phyloP scores from a whole-genome alignment of 768 basidiomycete genomes.

The Auricularia sp. region DNA sequence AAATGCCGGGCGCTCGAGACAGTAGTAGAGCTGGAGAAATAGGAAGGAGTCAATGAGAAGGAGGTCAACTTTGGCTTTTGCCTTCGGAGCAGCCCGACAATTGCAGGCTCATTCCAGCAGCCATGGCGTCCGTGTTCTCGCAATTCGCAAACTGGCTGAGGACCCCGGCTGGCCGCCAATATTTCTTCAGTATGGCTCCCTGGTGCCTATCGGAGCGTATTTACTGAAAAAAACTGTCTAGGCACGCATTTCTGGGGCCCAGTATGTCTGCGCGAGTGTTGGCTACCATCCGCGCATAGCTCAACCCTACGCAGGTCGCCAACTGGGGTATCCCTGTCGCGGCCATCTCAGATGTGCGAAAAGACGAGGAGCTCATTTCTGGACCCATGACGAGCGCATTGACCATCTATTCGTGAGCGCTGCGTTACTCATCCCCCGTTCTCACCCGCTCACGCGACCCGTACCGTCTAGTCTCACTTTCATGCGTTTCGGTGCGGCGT shows the following conservation, averaged over 20 bases:
- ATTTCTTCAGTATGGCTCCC: slow-evolving; percentile 81
- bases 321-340: slow-evolving; percentile 98
- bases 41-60: too few relatives aligned
- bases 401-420: slow-evolving; percentile 80
- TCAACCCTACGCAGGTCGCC: slow-evolving; percentile 52
- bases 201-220: background rate
- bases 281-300: background rate
- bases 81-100: background rate
- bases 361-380: slow-evolving; percentile 95
- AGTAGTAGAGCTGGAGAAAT: too few relatives aligned
- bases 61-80: background rate
- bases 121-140: slow-evolving; percentile 58
- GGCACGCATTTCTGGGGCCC: slow-evolving; percentile 99
- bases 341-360: slow-evolving; percentile 77
- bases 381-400: slow-evolving; percentile 94
- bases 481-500: slow-evolving; percentile 78
- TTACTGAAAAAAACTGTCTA: slow-evolving; percentile 19
- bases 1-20: too few relatives aligned
- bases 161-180: slow-evolving; percentile 83
- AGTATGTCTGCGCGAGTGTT: slow-evolving; percentile 38
- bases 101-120: background rate
- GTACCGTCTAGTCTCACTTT: slow-evolving; percentile 51
- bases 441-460: slow-evolving; percentile 24
- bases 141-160: slow-evolving; percentile 76
- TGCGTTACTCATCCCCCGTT: slow-evolving; percentile 2